A percentile compares a stretch with the other conserved stretches of the same genome.
phyloP scores from a whole-genome alignment of 371 early-diverging fungal genomes.

The Basidiobolus meristosporus region DNA sequence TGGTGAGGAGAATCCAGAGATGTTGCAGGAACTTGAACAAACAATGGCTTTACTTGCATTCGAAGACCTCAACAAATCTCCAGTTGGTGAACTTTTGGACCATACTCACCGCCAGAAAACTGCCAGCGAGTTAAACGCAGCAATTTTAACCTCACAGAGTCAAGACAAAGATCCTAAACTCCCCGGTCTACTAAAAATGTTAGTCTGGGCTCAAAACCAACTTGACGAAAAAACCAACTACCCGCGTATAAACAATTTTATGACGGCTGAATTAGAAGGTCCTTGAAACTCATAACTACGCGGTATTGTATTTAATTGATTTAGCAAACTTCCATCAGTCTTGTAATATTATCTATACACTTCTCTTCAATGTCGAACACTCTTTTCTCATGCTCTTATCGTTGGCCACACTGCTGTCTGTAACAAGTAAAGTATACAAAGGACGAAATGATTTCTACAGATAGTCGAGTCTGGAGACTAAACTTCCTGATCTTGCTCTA shows the following conservation, averaged over 20 bases:
- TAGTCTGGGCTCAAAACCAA: slow-evolving; percentile 82
- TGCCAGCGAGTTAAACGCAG: slow-evolving; percentile 85
- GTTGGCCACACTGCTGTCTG: too few species aligned
- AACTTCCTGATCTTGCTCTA: too few species aligned
- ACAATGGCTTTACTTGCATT: slow-evolving; percentile 93
- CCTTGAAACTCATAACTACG: too few species aligned
- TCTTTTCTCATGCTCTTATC: too few species aligned
- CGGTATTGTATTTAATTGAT: too few species aligned
- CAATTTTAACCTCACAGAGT: slow-evolving; percentile 72
- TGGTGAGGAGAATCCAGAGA: slow-evolving; percentile 88
- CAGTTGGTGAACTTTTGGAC: slow-evolving; percentile 69
- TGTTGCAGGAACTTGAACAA: slow-evolving; percentile 78
- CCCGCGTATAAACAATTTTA: slow-evolving; percentile 70
- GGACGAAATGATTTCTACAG: too few species aligned
- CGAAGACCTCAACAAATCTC: slow-evolving; percentile 37
- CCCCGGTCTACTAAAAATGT: slow-evolving; percentile 69
- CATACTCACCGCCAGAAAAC: slow-evolving; percentile 77
- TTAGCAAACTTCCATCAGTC: too few species aligned
- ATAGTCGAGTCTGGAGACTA: too few species aligned
- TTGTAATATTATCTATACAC: too few species aligned
- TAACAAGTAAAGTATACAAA: too few species aligned
- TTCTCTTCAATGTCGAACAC: too few species aligned
- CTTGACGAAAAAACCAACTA: slow-evolving; percentile 56
- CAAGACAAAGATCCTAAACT: slow-evolving; percentile 87
- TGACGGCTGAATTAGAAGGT: slow-evolving; percentile 47